A percentile compares a stretch with the other conserved stretches of the same genome.
phyloP scores from a whole-genome alignment of 2,329 filamentous ascomycete species.

The Paecilomyces niveus region DNA sequence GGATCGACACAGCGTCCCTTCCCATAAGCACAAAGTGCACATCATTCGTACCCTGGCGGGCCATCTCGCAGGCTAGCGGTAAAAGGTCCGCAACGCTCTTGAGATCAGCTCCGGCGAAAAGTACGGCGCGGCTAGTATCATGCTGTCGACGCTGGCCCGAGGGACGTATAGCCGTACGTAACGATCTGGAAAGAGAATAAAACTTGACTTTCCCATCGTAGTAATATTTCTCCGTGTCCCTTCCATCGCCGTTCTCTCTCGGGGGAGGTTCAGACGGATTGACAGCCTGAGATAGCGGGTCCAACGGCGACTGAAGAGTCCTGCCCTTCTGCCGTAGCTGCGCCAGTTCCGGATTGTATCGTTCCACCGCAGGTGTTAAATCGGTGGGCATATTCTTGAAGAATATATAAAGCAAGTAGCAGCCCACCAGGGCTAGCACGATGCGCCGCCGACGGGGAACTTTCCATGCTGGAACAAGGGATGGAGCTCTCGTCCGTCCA shows the following conservation, averaged over 20 bases:
- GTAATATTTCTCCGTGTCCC: conserved; percentile 30
- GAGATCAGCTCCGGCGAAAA: conserved; percentile 72
- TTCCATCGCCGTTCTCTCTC: conserved; percentile 9
- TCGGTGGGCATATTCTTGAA: conserved; percentile 56
- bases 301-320: not conserved
- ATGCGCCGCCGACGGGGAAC: conserved; percentile 44
- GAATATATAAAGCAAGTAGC: conserved; percentile 55
- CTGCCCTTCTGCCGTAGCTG: conserved; percentile 10
- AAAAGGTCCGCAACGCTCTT: conserved; percentile 66
- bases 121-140: conserved; percentile 57
- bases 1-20: conserved; percentile 60
- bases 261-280: conserved; percentile 8
- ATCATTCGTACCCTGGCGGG: conserved; percentile 56
- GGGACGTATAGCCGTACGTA: conserved; percentile 54
- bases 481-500: conserved; percentile 17
- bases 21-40: conserved; percentile 81
- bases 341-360: conserved; percentile 19
- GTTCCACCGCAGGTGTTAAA: conserved; percentile 26
- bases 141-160: conserved; percentile 40
- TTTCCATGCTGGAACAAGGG: conserved; percentile 26
- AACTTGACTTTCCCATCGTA: conserved; percentile 68
- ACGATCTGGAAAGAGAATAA: conserved; percentile 54
- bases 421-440: conserved; percentile 39
- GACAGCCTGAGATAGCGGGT: not conserved
- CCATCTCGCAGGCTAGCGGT: conserved; percentile 85